Evolutionary conservation across 306 rosid genomes (phyloP).

Genomic region (Castanopsis chinensis): DNA sequence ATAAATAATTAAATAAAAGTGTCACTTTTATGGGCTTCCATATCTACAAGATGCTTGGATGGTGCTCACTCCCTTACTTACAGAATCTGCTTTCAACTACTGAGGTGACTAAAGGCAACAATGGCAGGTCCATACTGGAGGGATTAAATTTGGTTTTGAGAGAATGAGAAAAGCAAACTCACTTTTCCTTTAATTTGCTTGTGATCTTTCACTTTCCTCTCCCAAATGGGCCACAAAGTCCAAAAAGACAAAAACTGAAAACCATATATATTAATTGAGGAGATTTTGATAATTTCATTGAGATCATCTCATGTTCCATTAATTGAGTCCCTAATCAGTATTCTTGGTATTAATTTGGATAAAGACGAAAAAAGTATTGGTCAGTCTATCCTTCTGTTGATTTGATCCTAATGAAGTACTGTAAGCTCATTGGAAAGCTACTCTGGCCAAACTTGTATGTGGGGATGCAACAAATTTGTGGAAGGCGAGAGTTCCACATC

Average conservation of each 20-base stretch:
- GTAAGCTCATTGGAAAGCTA: constrained; percentile 32
- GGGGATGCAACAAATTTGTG: constrained; percentile 33
- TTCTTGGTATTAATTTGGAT: neutral
- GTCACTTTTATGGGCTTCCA: constrained; percentile 44
- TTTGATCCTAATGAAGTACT: neutral
- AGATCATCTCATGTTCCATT: neutral
- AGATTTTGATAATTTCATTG: constrained; percentile 8
- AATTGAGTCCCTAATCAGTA: neutral
- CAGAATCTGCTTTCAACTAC: constrained; percentile 62
- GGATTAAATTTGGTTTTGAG: constrained; percentile 26
- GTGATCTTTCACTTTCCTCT: constrained; percentile 36
- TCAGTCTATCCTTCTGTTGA: neutral
- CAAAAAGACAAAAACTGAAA: constrained; percentile 20
- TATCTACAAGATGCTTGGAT: constrained; percentile 49
- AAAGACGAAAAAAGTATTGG: constrained; percentile 3
- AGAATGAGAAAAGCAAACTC: constrained; percentile 32
- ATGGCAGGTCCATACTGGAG: constrained; percentile 39
- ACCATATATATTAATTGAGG: neutral
- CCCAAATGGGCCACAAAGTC: constrained; percentile 30
- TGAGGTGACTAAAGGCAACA: constrained; percentile 49
- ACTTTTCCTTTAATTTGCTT: constrained; percentile 36
- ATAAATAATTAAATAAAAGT: constrained; percentile 1
- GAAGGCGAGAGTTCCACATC: constrained; percentile 30
- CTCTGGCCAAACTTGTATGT: constrained; percentile 10
- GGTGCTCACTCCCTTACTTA: constrained; percentile 7